Percentiles rank a stretch among this genome's conserved stretches.
These are phyloP conservation scores for Ophiostoma sp. DNA, from an alignment of 2,329 filamentous ascomycete genomes.

Conservation along the genomic window DNA sequence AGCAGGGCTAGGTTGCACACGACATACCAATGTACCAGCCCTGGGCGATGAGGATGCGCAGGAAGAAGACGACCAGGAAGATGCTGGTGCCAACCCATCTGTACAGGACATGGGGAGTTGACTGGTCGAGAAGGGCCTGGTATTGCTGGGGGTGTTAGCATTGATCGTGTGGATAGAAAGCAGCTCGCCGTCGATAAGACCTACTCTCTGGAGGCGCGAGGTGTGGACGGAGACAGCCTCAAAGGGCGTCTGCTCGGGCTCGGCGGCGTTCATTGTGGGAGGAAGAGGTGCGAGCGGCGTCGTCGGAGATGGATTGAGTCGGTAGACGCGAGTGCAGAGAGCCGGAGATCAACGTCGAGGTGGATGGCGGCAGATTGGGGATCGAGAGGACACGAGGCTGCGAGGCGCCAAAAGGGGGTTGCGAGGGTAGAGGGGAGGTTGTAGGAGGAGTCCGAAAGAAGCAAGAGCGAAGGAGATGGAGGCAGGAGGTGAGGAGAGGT, in stretches of 20 bases:
- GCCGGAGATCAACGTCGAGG: background rate
- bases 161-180: background rate
- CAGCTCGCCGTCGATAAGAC: background rate
- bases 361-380: background rate
- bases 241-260: slow-evolving; percentile 88
- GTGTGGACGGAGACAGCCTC: slow-evolving; percentile 84
- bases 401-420: slow-evolving; percentile 12
- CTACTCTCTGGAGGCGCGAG: slow-evolving; percentile 63
- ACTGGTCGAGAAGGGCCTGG: slow-evolving; percentile 89
- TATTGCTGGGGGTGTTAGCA: slow-evolving; percentile 60
- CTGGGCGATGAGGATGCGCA: slow-evolving; percentile 85
- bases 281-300: slow-evolving; percentile 4
- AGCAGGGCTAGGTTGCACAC: background rate
- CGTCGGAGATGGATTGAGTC: background rate
- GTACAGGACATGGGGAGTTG: slow-evolving; percentile 82
- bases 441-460: background rate
- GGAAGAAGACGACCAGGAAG: slow-evolving; percentile 73
- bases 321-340: background rate
- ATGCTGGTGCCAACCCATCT: slow-evolving; percentile 82
- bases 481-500: background rate
- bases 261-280: slow-evolving; percentile 70
- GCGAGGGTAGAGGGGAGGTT: background rate
- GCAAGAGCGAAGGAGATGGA: slow-evolving; percentile 13
- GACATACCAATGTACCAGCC: slow-evolving; percentile 93
- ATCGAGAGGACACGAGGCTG: background rate